phyloP scores from a whole-genome alignment of 768 basidiomycete species.

The Rickenella mellea region DNA sequence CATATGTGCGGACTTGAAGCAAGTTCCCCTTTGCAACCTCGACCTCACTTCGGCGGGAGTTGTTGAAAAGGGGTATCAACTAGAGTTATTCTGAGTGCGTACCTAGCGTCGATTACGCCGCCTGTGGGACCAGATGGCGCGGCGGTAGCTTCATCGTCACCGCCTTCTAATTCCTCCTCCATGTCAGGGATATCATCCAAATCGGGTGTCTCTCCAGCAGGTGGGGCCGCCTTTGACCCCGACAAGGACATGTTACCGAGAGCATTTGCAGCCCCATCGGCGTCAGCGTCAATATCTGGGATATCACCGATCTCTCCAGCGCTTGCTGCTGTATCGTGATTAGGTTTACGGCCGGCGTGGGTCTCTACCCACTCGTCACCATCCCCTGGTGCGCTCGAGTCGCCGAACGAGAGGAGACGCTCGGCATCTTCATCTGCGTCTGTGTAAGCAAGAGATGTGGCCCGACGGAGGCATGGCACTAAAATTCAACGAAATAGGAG shows the following conservation, averaged over 20 bases:
- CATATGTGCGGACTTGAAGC: conserved; percentile 94
- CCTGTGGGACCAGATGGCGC: conserved; percentile 36
- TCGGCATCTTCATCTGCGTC: conserved; percentile 97
- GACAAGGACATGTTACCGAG: conserved; percentile 27
- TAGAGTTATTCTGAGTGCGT: conserved; percentile 12
- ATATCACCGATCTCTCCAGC: conserved; percentile 74
- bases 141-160: conserved; percentile 78
- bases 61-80: conserved; percentile 4
- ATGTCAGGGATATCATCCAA: conserved; percentile 98
- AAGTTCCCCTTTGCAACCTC: conserved; percentile 73
- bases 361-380: conserved; percentile 94
- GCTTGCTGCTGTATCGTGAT: conserved; percentile 43
- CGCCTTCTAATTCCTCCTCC: conserved; percentile 92
- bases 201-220: conserved; percentile 62
- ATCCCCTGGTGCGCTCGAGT: conserved; percentile 47
- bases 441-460: conserved; percentile 85
- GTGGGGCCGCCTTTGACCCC: conserved; percentile 20
- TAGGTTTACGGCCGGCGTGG: conserved; percentile 67
- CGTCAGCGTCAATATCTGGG: conserved; percentile 68
- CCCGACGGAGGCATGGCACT: conserved; percentile 94
- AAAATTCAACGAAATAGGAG: not conserved
- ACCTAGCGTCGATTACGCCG: conserved; percentile 41
- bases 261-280: conserved; percentile 32
- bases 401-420: conserved; percentile 70
- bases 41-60: conserved; percentile 32